Percentiles rank a stretch among this genome's conserved stretches.
phyloP scores from a whole-genome alignment of 192 early-diverging fungal genomes.

The Chytriomyces confervae region DNA sequence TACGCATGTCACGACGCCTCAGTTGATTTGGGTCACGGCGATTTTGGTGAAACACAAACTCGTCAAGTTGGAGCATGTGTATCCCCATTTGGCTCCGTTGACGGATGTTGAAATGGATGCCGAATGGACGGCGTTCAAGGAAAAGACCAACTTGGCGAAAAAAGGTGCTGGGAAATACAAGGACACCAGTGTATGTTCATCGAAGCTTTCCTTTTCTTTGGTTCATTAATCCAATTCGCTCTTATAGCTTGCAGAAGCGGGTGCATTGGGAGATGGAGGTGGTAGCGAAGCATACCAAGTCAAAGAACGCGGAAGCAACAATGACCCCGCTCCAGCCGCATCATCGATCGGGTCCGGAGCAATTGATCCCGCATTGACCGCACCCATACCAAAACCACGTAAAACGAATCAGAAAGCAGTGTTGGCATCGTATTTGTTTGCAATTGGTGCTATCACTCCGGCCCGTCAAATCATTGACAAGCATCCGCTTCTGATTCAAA shows the following conservation, averaged over 20 bases:
- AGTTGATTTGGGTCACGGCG: slow-evolving; percentile 62
- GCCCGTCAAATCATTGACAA: slow-evolving; percentile 60
- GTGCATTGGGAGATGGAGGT: slow-evolving; percentile 47
- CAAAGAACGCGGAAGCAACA: slow-evolving; percentile 19
- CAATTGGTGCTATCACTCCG: slow-evolving; percentile 65
- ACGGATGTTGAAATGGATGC: slow-evolving; percentile 55
- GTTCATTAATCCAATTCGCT: not conserved
- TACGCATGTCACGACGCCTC: slow-evolving; percentile 43
- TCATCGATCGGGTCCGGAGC: not conserved
- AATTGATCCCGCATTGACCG: slow-evolving; percentile 20
- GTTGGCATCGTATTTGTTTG: slow-evolving; percentile 63
- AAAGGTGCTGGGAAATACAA: slow-evolving; percentile 52
- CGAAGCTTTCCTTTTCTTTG: not conserved
- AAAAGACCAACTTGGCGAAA: slow-evolving; percentile 49
- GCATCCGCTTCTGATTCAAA: slow-evolving; percentile 54
- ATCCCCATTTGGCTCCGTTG: slow-evolving; percentile 64
- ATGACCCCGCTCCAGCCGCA: not conserved
- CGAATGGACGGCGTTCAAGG: slow-evolving; percentile 52
- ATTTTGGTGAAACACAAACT: slow-evolving; percentile 59
- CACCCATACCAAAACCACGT: slow-evolving; percentile 7
- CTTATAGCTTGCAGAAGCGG: slow-evolving; percentile 43
- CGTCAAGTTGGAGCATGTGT: slow-evolving; percentile 65
- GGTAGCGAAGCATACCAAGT: not conserved
- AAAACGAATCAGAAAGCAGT: slow-evolving; percentile 68
- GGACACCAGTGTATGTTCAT: slow-evolving; percentile 44